Evolutionary conservation across 2,329 filamentous ascomycete species (phyloP).

Genomic region (Meredithiella fracta): DNA sequence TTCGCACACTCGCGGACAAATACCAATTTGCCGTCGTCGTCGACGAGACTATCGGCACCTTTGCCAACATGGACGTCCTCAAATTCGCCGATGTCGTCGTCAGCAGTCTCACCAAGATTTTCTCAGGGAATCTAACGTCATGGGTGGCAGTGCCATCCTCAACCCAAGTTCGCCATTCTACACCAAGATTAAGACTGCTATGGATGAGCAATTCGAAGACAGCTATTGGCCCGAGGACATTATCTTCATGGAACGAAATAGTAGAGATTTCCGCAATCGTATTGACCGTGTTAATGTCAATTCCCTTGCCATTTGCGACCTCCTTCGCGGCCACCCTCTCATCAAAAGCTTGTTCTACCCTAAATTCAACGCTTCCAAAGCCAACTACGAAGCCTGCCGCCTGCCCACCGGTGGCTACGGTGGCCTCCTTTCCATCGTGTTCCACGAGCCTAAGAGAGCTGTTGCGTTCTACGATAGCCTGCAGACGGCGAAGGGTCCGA

Average conservation of each 20-base stretch:
- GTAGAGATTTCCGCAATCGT: slow-evolving; percentile 70
- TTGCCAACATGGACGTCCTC: slow-evolving; percentile 87
- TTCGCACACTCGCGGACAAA: slow-evolving; percentile 59
- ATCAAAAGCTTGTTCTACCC: slow-evolving; percentile 80
- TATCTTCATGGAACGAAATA: slow-evolving; percentile 91
- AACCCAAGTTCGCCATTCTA: slow-evolving; percentile 58
- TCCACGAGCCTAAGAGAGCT: slow-evolving; percentile 53
- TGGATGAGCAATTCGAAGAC: slow-evolving; percentile 58
- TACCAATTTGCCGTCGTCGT: slow-evolving; percentile 84
- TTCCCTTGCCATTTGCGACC: slow-evolving; percentile 64
- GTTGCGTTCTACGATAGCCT: slow-evolving; percentile 72
- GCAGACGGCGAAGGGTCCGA: slow-evolving; percentile 83
- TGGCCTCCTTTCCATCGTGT: slow-evolving; percentile 71
- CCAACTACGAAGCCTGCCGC: slow-evolving; percentile 64
- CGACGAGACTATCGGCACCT: slow-evolving; percentile 93
- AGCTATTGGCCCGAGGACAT: slow-evolving; percentile 89
- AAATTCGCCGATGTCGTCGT: slow-evolving; percentile 82
- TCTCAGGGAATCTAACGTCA: slow-evolving; percentile 97
- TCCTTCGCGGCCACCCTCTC: slow-evolving; percentile 41
- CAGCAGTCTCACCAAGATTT: slow-evolving; percentile 90
- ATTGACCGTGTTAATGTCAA: slow-evolving; percentile 75
- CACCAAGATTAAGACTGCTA: slow-evolving; percentile 45
- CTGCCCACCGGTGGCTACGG: slow-evolving; percentile 69
- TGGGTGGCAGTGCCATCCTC: slow-evolving; percentile 64
- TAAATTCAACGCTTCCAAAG: slow-evolving; percentile 52